Conservation (phyloP, 2,329 filamentous ascomycete genomes). For the Xylaria sp. region DNA sequence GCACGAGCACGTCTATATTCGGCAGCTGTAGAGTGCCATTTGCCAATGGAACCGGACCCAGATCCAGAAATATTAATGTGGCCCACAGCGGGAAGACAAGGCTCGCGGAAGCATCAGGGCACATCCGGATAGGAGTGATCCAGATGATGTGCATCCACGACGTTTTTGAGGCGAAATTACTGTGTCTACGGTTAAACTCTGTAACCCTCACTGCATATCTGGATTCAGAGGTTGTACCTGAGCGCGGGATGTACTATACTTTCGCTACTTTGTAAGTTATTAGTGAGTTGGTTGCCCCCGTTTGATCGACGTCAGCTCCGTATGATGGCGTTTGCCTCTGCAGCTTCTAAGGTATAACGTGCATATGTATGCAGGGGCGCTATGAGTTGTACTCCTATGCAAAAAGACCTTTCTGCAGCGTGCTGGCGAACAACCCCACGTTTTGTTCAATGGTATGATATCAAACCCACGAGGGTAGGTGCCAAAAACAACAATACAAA, state of each 20-base stretch:
- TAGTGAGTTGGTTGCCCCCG: slow-evolving; percentile 14
- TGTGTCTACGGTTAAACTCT: slow-evolving; percentile 31
- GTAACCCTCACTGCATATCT: slow-evolving; percentile 24
- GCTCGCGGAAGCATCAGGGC: slow-evolving; percentile 43
- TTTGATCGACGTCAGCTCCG: slow-evolving; percentile 25
- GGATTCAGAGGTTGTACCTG: slow-evolving; percentile 21
- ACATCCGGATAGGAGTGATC: slow-evolving; percentile 43
- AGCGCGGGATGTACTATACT: slow-evolving; percentile 11
- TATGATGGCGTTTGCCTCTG: slow-evolving; percentile 21
- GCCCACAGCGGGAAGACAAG: slow-evolving; percentile 43
- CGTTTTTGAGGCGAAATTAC: slow-evolving; percentile 38
- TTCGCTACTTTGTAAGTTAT: slow-evolving; percentile 4
- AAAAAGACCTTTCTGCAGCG: slow-evolving; percentile 24
- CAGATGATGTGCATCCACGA: slow-evolving; percentile 43
- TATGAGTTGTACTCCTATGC: slow-evolving; percentile 27
- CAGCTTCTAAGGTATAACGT: slow-evolving; percentile 27
- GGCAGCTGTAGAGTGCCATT: slow-evolving; percentile 34
- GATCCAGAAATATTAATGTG: slow-evolving; percentile 40
- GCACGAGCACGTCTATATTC: slow-evolving; percentile 28
- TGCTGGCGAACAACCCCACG: slow-evolving; percentile 28
- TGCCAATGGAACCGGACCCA: slow-evolving; percentile 39
- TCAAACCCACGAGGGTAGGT: slow-evolving; percentile 23
- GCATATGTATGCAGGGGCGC: slow-evolving; percentile 25
- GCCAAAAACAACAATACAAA: slow-evolving; percentile 9
- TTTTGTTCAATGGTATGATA: slow-evolving; percentile 29